A percentile compares a stretch with the other conserved stretches of the same genome.
These are phyloP conservation scores for Chrysopogon serrulatus DNA, from an alignment of 176 grass and related monocot genomes.

Conservation along the genomic window DNA sequence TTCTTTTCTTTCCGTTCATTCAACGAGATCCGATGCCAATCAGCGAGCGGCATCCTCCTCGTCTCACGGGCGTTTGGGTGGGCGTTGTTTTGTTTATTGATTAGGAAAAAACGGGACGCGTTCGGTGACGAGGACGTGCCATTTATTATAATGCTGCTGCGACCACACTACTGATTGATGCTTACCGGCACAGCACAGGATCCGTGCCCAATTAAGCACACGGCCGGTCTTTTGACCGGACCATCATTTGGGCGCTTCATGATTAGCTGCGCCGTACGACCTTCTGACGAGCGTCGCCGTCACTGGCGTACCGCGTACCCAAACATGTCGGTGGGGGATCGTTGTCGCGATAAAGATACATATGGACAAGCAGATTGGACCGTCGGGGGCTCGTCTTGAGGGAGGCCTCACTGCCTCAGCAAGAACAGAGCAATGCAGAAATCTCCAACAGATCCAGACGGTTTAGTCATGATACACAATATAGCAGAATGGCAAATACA, in stretches of 20 bases:
- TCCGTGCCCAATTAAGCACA: background rate
- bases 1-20: too few relatives aligned
- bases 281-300: background rate
- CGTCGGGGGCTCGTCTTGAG: background rate
- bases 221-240: conserved; percentile 11
- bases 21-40: background rate
- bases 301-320: background rate
- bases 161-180: background rate
- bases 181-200: conserved; percentile 17
- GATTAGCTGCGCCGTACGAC: background rate
- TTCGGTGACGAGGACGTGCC: conserved; percentile 6
- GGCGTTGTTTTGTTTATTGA: background rate
- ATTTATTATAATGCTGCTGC: background rate
- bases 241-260: background rate
- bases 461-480: background rate
- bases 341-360: background rate
- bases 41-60: conserved; percentile 2
- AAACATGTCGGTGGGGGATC: conserved; percentile 9
- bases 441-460: background rate
- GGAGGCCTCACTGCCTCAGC: too few relatives aligned
- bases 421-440: background rate
- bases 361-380: background rate
- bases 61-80: background rate
- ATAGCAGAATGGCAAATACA: background rate
- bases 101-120: background rate